A percentile compares a stretch with the other conserved stretches of the same genome.
Evolutionary conservation across 192 early-diverging fungal species (phyloP).

Genomic region (Rhizophagus sp.): DNA sequence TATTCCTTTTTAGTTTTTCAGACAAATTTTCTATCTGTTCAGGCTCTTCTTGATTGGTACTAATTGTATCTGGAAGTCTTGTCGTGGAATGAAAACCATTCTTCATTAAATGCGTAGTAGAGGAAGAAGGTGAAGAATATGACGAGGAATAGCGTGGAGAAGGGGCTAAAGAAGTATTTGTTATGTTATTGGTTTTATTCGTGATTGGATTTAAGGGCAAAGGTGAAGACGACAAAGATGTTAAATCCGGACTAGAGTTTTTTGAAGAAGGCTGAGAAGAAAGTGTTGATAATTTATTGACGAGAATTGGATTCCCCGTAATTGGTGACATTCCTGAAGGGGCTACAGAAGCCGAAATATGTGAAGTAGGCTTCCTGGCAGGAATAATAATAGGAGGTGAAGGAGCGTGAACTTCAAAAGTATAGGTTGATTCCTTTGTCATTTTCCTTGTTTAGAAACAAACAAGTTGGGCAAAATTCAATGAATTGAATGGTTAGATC

Average conservation of each 20-base stretch:
- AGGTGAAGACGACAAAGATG: not conserved
- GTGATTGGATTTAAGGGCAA: not conserved
- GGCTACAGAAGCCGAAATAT: not conserved
- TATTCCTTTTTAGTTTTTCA: not conserved
- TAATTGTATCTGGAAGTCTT: not conserved
- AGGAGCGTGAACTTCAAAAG: slow-evolving; percentile 13
- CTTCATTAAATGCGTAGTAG: not conserved
- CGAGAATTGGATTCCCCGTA: slow-evolving; percentile 1
- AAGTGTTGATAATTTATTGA: not conserved
- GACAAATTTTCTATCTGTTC: not conserved
- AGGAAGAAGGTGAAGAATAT: not conserved
- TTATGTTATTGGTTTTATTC: not conserved
- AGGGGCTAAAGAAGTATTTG: not conserved
- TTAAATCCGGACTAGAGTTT: not conserved
- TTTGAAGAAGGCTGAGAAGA: not conserved
- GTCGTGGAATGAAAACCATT: not conserved
- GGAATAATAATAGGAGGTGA: not conserved
- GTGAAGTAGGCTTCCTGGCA: not conserved
- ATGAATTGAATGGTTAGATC: too few species aligned
- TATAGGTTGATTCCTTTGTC: not conserved
- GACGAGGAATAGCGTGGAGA: not conserved
- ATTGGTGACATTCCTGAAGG: slow-evolving; percentile 11
- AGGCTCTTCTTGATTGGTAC: not conserved
- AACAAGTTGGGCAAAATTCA: too few species aligned
- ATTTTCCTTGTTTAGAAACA: not conserved